A percentile compares a stretch with the other conserved stretches of the same genome.
phyloP scores from a whole-genome alignment of 805 yeast species.

The Myxozyma geophila region DNA sequence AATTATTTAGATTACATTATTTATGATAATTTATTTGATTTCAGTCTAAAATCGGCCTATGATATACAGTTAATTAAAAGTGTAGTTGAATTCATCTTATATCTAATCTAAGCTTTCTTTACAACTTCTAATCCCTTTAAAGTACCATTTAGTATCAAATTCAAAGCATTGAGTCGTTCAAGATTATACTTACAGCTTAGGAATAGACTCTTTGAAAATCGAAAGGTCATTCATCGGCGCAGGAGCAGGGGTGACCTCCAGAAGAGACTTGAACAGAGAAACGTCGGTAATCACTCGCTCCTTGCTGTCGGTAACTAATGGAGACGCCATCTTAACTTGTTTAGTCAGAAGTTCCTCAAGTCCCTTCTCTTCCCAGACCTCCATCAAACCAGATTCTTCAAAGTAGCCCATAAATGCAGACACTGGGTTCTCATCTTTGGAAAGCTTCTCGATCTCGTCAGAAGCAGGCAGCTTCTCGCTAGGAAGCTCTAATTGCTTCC shows the following conservation, averaged over 20 bases:
- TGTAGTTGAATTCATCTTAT: too few relatives aligned
- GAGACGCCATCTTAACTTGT: slow-evolving; percentile 41
- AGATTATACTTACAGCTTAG: slow-evolving; percentile 25
- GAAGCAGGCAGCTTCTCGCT: slow-evolving; percentile 9
- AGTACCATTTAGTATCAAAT: not conserved
- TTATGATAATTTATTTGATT: too few relatives aligned
- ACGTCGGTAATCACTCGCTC: slow-evolving; percentile 47
- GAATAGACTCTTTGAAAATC: slow-evolving; percentile 23
- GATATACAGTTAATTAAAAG: too few relatives aligned
- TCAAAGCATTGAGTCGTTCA: too few relatives aligned
- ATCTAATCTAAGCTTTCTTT: not conserved
- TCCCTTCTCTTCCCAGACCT: slow-evolving; percentile 21
- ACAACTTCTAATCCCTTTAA: not conserved
- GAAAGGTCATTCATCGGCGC: slow-evolving; percentile 49
- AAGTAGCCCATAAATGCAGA: slow-evolving; percentile 16
- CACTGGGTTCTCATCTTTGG: slow-evolving; percentile 5
- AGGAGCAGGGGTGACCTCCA: slow-evolving; percentile 65
- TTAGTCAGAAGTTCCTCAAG: slow-evolving; percentile 17
- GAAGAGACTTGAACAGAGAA: slow-evolving; percentile 60
- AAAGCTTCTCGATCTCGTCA: slow-evolving; percentile 11
- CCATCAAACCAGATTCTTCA: slow-evolving; percentile 7
- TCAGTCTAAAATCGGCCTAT: too few relatives aligned
- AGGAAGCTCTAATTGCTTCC: slow-evolving; percentile 27
- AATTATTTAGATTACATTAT: too few relatives aligned
- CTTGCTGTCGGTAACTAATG: slow-evolving; percentile 54